Base-by-base conservation (phyloP, 116 monocot genomes). In the Thalassia testudinum region DNA sequence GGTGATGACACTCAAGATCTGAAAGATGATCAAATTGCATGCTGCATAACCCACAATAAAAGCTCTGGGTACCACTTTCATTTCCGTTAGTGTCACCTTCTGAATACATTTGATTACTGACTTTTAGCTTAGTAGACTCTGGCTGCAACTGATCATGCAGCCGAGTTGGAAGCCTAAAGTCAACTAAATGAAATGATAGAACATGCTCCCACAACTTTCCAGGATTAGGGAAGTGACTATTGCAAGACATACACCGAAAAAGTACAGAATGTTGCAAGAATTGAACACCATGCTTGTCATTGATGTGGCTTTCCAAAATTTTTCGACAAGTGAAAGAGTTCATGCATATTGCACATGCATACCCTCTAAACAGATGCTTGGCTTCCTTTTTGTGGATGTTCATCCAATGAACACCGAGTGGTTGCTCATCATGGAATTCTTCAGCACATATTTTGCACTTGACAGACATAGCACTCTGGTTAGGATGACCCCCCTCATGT, bases 321-420 rank as follows among this genome's bases (percentile, higher is more conserved):
- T 88, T 95, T 57, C 70, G 75, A 49, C 81, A 85, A 37, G 84
- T 85, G 63, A 88, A 95, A 42, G 76, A 73, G 47, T 60, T 70
- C 81, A 69, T 73, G 75, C 95, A 95, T 26, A 79, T 63, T 25
- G 73, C 72, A 70, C 95, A 95, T 52, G 81, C 85, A 75, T 78
- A 95, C 42, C 95, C 95, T 75, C 80, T 73, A 52, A 85, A 88
- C 42, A 88, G 74, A 67, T 71, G 77, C 20, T 82, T 80, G 49
- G 75, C 76, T 81, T 95, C 88, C 55, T 81, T 95, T 62, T 95
- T 95, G 74, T 95, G 95, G 50, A 70, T 56, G 24, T 85, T 65
- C 55, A 56, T 70, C 88, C 88, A 95, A 54, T 95, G 95, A 53
- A 69, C 27, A 55, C 74, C 70, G 24, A 95, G 81, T 0, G 27